Conservation (phyloP, 2,329 filamentous ascomycete genomes). For the Penicillium sp. region DNA sequence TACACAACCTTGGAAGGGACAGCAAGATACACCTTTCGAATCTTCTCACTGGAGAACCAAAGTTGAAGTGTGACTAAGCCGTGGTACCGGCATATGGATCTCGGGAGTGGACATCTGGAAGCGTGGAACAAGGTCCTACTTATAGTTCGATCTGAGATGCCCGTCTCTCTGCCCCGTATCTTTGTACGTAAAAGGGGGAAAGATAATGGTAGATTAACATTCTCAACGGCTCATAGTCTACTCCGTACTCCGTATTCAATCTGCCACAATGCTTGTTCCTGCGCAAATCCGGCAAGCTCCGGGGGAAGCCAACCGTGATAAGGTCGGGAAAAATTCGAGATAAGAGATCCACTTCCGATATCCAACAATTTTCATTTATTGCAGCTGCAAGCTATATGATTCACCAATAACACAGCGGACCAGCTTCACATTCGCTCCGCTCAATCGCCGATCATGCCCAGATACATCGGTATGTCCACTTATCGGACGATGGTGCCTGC, state of each 20-base stretch:
- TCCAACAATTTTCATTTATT: background rate
- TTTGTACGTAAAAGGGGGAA: too few species aligned
- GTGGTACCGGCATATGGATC: too few species aligned
- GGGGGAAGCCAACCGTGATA: background rate
- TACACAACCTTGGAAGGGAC: background rate
- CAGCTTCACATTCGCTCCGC: background rate
- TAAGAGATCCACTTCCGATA: background rate
- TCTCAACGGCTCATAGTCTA: background rate
- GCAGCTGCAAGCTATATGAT: background rate
- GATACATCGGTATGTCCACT: background rate
- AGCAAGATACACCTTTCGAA: too few species aligned
- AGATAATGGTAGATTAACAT: background rate
- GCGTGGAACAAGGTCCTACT: too few species aligned
- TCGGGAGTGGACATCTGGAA: too few species aligned
- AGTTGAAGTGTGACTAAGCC: too few species aligned
- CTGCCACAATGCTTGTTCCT: slow-evolving; percentile 5
- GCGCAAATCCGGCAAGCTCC: background rate
- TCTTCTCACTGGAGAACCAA: too few species aligned
- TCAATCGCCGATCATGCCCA: slow-evolving; percentile 1
- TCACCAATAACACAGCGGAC: background rate
- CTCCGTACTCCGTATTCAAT: background rate
- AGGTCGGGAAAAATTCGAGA: background rate
- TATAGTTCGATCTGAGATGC: too few species aligned
- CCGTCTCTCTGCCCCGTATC: too few species aligned
- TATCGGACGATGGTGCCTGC: background rate